phyloP scores from a whole-genome alignment of 176 grass and related monocot species.

The Ampelocalamus luodianensis region DNA sequence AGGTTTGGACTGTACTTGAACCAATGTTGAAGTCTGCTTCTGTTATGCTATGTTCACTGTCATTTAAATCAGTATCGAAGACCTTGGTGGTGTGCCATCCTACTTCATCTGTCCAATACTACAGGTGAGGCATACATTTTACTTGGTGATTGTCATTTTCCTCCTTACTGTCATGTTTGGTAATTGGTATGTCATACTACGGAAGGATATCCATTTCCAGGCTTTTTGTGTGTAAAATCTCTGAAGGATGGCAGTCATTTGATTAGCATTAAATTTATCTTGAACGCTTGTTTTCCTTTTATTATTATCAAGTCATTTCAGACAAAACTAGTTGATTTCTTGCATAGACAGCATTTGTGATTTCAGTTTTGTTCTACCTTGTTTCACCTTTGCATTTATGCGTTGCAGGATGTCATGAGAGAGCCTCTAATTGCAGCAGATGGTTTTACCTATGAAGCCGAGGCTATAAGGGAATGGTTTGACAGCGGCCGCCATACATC shows the following conservation, averaged over 20 bases:
- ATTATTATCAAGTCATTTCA: constrained; percentile 8
- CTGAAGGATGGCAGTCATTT: neutral
- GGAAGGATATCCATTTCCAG: neutral
- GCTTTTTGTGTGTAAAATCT: neutral
- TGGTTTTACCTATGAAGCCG: constrained; percentile 74
- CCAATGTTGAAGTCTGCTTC: constrained; percentile 51
- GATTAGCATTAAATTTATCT: neutral
- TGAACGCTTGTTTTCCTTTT: constrained; percentile 12
- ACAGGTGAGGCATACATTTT: constrained; percentile 45
- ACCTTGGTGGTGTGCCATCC: constrained; percentile 55
- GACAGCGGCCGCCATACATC: constrained; percentile 52
- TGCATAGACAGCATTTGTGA: neutral
- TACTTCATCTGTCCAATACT: constrained; percentile 77
- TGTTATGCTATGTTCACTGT: constrained; percentile 37
- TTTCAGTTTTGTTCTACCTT: constrained; percentile 3
- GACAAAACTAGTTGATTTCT: constrained; percentile 1
- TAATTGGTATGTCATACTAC: neutral
- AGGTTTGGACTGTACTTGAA: constrained; percentile 65
- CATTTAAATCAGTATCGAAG: constrained; percentile 60
- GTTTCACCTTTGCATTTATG: constrained; percentile 21
- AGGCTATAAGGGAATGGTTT: constrained; percentile 71
- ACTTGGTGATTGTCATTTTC: constrained; percentile 15
- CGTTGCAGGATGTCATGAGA: constrained; percentile 68
- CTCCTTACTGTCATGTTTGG: neutral
- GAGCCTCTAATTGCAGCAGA: constrained; percentile 69